Base-by-base conservation (phyloP, 2,329 filamentous ascomycete genomes). In the Cercospora zeae-maydis region DNA sequence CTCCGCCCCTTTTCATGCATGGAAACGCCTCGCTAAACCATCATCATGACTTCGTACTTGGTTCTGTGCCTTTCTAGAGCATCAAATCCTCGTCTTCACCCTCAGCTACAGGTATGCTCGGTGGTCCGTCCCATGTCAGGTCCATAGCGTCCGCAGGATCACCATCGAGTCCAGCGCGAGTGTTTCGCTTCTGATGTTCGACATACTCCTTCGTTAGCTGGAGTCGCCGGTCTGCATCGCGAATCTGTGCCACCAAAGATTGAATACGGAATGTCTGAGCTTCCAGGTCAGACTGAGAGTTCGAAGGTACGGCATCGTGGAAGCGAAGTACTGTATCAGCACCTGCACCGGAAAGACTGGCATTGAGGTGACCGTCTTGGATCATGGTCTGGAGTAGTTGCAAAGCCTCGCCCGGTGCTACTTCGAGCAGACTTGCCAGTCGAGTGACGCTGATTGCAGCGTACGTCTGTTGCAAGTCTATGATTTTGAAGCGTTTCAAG, bases 401-500 rank as follows among this genome's bases (percentile, higher is more conserved):
- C 34, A 82, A 76, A 65, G 85, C 81, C 36, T 81, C 80, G 4
- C 83, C 79, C 0, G 80, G 71, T n/a, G 80, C 76, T 14, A 80
- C 76, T 8, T 80, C 79, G 24, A 88, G 74, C 16, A 81, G 79
- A 30, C 75, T 76, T 0, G 83, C 78, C 30, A 87, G 81, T 54
- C 82, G 81, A 4, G 79, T 75, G 9, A 88, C 77, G 3, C 84
- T 82, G 34, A 88, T 78, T 5, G 86, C 84, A 33, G 83, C 82
- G 72, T 93, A 97, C 3, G 91, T 87, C 58, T 85, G 83, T 49
- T 88, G 86, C 27, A 98, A 81, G 63, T 86, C 86, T 34, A 88
- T 80, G 62, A 98, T 85, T 63, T 90, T 87, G 79, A 89, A 92
- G 70, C 87, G 86, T 69, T 90, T 86, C 73, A 93, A 91, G 9